phyloP scores from a whole-genome alignment of 2,329 filamentous ascomycete genomes.

The Metarhizium humberi region DNA sequence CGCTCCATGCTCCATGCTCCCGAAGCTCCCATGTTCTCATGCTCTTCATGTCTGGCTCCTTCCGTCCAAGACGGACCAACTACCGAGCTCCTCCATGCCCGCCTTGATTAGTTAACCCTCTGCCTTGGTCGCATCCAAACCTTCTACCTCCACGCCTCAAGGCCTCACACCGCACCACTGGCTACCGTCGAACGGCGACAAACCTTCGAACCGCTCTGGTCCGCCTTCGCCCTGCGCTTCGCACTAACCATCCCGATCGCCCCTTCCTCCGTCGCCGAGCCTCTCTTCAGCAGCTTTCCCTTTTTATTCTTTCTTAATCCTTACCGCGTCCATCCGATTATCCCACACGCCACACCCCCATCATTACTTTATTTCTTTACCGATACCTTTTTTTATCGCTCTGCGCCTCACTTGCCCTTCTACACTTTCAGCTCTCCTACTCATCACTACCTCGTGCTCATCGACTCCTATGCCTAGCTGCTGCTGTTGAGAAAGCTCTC shows the following conservation, averaged over 20 bases:
- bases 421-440: neutral
- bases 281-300: slow-evolving; percentile 9
- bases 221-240: slow-evolving; percentile 6
- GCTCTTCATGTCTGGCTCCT: too few relatives aligned
- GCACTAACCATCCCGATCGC: slow-evolving; percentile 3
- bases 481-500: slow-evolving; percentile 9
- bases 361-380: neutral
- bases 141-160: neutral
- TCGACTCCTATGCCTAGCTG: slow-evolving; percentile 6
- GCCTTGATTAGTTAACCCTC: neutral
- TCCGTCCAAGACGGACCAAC: neutral
- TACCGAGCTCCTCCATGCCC: neutral
- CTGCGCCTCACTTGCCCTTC: neutral
- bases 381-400: neutral
- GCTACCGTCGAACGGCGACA: neutral
- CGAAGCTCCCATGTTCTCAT: too few relatives aligned
- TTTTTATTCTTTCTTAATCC: neutral
- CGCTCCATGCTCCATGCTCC: too few relatives aligned
- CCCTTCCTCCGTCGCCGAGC: slow-evolving; percentile 5
- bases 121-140: neutral
- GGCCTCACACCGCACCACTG: neutral
- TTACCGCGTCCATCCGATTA: neutral
- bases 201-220: neutral
- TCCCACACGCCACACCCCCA: neutral
- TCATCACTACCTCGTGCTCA: slow-evolving; percentile 1